Percentiles rank a stretch among this genome's conserved stretches.
These are phyloP conservation scores for Trifolium subterraneum DNA, from an alignment of 306 rosid species.

Conservation along the genomic window DNA sequence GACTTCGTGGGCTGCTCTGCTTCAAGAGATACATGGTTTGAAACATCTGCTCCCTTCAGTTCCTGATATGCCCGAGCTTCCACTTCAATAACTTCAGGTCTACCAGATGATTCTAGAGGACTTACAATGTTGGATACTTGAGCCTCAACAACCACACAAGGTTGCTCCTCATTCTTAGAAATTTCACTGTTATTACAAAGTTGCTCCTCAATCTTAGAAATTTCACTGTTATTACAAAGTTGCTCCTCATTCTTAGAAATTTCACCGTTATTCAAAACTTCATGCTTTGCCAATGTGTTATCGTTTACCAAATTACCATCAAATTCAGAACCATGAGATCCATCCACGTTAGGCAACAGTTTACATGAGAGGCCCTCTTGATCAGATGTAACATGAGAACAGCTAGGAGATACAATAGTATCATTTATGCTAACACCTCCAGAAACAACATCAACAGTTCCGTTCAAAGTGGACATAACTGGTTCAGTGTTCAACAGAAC, in stretches of 20 bases:
- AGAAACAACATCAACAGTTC: slow-evolving; percentile 52
- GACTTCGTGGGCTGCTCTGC: slow-evolving; percentile 46
- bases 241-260: slow-evolving; percentile 50
- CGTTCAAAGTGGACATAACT: slow-evolving; percentile 47
- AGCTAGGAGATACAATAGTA: slow-evolving; percentile 58
- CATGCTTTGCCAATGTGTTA: slow-evolving; percentile 55
- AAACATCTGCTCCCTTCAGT: slow-evolving; percentile 48
- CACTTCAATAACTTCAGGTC: slow-evolving; percentile 65
- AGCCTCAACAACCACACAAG: slow-evolving; percentile 46
- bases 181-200: slow-evolving; percentile 49
- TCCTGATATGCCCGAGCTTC: slow-evolving; percentile 60
- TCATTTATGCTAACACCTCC: slow-evolving; percentile 50
- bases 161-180: slow-evolving; percentile 51
- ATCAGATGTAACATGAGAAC: slow-evolving; percentile 71
- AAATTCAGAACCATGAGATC: slow-evolving; percentile 41
- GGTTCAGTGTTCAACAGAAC: slow-evolving; percentile 61
- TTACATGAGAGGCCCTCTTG: slow-evolving; percentile 61
- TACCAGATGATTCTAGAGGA: slow-evolving; percentile 57
- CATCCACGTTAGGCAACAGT: slow-evolving; percentile 50
- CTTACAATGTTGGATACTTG: slow-evolving; percentile 40
- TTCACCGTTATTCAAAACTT: slow-evolving; percentile 47
- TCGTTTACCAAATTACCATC: slow-evolving; percentile 57
- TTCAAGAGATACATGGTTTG: slow-evolving; percentile 47
- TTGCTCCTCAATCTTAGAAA: slow-evolving; percentile 50
- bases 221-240: slow-evolving; percentile 48